These are phyloP conservation scores for Mycena venus DNA, from an alignment of 768 basidiomycete genomes.

Conservation along the genomic window DNA sequence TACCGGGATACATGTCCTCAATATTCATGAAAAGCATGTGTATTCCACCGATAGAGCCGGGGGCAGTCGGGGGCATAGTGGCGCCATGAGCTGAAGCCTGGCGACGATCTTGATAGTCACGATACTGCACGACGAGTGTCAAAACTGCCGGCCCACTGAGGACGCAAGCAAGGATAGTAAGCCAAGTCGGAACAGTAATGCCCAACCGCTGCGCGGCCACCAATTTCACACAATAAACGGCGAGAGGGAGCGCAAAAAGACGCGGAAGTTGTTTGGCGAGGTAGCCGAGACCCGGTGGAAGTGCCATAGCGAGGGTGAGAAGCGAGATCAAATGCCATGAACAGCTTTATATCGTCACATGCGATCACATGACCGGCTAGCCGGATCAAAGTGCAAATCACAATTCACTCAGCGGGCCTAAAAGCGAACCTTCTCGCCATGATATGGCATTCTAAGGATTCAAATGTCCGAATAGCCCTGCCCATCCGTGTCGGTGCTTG, in stretches of 20 bases:
- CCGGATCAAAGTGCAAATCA: too few relatives aligned
- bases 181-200: not conserved
- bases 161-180: not conserved
- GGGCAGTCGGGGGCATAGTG: slow-evolving; percentile 4
- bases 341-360: not conserved
- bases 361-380: not conserved
- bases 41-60: slow-evolving; percentile 17
- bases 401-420: too few relatives aligned
- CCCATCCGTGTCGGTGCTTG: too few relatives aligned
- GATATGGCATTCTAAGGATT: too few relatives aligned
- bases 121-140: slow-evolving; percentile 4
- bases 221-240: not conserved
- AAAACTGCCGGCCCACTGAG: slow-evolving; percentile 19
- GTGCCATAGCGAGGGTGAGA: slow-evolving; percentile 6
- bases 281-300: slow-evolving; percentile 26
- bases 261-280: slow-evolving; percentile 15
- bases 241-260: not conserved
- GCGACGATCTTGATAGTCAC: not conserved
- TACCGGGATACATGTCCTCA: slow-evolving; percentile 28
- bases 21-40: slow-evolving; percentile 20
- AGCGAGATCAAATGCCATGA: not conserved
- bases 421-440: too few relatives aligned
- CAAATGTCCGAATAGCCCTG: too few relatives aligned
- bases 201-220: not conserved
- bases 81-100: slow-evolving; percentile 18